phyloP scores from a whole-genome alignment of 495 filamentous ascomycete genomes.

The Hypoxylon lienhwacheense region DNA sequence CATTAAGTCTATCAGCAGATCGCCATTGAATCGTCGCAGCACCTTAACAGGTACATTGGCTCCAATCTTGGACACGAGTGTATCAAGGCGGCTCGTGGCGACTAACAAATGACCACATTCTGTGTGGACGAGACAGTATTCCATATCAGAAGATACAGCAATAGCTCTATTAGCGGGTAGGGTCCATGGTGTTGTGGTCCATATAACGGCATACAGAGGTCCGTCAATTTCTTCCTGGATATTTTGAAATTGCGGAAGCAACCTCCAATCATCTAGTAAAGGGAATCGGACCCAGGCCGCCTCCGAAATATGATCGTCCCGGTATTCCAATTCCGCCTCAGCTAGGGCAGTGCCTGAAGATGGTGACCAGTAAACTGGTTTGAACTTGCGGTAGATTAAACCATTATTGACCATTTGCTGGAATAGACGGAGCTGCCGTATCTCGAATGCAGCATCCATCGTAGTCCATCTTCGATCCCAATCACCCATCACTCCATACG shows the following conservation, averaged over 20 bases:
- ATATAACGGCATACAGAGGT: slow-evolving; percentile 73
- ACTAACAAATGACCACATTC: slow-evolving; percentile 56
- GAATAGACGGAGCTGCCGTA: slow-evolving; percentile 83
- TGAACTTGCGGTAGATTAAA: slow-evolving; percentile 82
- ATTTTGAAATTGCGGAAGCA: slow-evolving; percentile 39
- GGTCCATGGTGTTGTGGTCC: slow-evolving; percentile 99
- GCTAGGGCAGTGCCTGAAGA: slow-evolving; percentile 88
- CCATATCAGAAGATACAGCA: slow-evolving; percentile 69
- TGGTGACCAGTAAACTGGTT: slow-evolving; percentile 96
- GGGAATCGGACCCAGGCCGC: slow-evolving; percentile 84
- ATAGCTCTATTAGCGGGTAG: slow-evolving; percentile 91
- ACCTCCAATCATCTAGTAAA: slow-evolving; percentile 55
- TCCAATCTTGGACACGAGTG: slow-evolving; percentile 38
- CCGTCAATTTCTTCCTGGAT: slow-evolving; percentile 40
- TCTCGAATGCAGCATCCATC: slow-evolving; percentile 86
- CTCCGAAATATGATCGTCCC: slow-evolving; percentile 76
- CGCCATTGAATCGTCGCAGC: slow-evolving; percentile 62
- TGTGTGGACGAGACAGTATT: slow-evolving; percentile 70
- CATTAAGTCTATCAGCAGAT: slow-evolving; percentile 61
- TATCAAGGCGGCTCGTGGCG: slow-evolving; percentile 65
- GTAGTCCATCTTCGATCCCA: slow-evolving; percentile 93
- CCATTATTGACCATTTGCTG: slow-evolving; percentile 80
- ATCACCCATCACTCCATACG: slow-evolving; percentile 90
- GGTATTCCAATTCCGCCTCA: slow-evolving; percentile 95
- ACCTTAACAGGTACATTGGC: slow-evolving; percentile 48